Evolutionary conservation across 2,329 filamentous ascomycete genomes (phyloP).

Genomic region (Cadophora luteo-olivacea): DNA sequence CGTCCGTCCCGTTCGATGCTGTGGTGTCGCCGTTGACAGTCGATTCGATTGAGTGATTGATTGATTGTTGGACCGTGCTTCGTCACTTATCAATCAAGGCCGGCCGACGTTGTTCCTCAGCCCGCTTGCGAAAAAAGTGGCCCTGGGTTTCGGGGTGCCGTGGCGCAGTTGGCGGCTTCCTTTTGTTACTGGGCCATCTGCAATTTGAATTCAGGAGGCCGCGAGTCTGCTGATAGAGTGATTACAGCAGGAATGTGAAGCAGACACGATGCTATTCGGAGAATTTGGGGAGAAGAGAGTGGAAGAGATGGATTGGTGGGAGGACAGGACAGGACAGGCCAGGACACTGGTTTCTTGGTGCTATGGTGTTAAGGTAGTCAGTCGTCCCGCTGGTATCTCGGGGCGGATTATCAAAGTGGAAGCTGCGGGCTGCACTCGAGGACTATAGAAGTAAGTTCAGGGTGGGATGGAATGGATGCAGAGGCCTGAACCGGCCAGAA

Average conservation of each 20-base stretch:
- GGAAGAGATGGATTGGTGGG: background rate
- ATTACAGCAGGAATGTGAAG: background rate
- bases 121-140: slow-evolving; percentile 5
- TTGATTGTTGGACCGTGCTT: slow-evolving; percentile 20
- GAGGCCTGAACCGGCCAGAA: slow-evolving; percentile 10
- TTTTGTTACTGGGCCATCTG: slow-evolving; percentile 9
- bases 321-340: background rate
- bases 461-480: background rate
- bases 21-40: slow-evolving; percentile 13
- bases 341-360: slow-evolving; percentile 1
- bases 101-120: background rate
- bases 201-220: slow-evolving; percentile 2
- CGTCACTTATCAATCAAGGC: slow-evolving; percentile 22
- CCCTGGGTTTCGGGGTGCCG: slow-evolving; percentile 6
- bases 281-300: background rate
- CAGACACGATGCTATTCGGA: slow-evolving; percentile 8
- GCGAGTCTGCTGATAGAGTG: slow-evolving; percentile 9
- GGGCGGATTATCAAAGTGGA: slow-evolving; percentile 16
- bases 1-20: background rate
- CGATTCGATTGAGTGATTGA: background rate
- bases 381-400: background rate
- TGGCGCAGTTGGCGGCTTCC: slow-evolving; percentile 15
- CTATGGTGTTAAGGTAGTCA: background rate
- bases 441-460: too few species aligned
- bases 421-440: too few species aligned